Evolutionary conservation across 1,139 yeast species (phyloP).

Genomic region (Nakaseomyces delphensis): DNA sequence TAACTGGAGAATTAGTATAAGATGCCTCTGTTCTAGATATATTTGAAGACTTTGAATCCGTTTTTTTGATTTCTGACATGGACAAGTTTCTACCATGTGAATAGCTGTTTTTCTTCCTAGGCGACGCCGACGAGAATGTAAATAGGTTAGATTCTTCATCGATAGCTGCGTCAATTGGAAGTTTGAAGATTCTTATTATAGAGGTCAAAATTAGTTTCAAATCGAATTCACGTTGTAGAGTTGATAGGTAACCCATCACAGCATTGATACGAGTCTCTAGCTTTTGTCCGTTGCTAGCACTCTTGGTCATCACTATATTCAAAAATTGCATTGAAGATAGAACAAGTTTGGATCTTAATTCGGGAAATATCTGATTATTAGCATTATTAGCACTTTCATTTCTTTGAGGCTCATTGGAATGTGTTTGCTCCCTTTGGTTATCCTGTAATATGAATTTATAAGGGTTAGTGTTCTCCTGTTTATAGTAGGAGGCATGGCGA

Average conservation of each 20-base stretch:
- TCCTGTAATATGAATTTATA: slow-evolving; percentile 13
- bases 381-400: background rate
- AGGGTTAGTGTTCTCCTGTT: slow-evolving; percentile 17
- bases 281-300: slow-evolving; percentile 46
- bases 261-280: slow-evolving; percentile 32
- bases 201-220: slow-evolving; percentile 40
- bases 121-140: slow-evolving; percentile 18
- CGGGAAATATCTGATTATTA: slow-evolving; percentile 30
- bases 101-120: slow-evolving; percentile 9
- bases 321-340: slow-evolving; percentile 56
- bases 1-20: slow-evolving; percentile 6
- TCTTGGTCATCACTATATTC: slow-evolving; percentile 53
- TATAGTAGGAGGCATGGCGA: slow-evolving; percentile 31
- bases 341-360: slow-evolving; percentile 44
- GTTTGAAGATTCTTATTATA: slow-evolving; percentile 40
- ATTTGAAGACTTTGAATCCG: slow-evolving; percentile 5
- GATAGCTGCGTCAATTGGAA: slow-evolving; percentile 37
- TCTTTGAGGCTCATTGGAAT: background rate
- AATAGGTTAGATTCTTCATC: slow-evolving; percentile 35
- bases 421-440: slow-evolving; percentile 2
- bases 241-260: slow-evolving; percentile 45
- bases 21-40: background rate
- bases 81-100: background rate
- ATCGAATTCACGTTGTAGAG: slow-evolving; percentile 47
- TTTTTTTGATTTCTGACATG: slow-evolving; percentile 6